Evolutionary conservation across 2,329 filamentous ascomycete genomes (phyloP), one percentile per base, ranked within the genome.

Genomic region (Aureobasidium vineae): DNA sequence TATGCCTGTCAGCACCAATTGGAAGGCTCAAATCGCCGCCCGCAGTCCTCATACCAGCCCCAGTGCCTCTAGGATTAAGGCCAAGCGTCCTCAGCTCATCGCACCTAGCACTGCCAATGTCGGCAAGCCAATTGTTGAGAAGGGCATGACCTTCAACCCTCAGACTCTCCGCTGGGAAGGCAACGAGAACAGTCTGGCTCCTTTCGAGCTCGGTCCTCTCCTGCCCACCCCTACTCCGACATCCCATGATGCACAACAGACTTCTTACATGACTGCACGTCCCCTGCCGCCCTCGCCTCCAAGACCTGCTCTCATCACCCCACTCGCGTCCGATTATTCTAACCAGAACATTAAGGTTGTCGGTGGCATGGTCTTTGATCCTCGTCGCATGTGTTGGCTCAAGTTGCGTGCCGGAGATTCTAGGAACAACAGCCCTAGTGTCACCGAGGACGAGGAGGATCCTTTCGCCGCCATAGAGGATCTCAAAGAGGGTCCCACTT

Each of bases 311-410:
- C 84, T 99, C 21, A 99, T 99, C 73, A 92, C 92, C 56, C 95
- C 97, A 70, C 91, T 97, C 60, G 70, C 73, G 49, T 71, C 71
- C 70, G 90, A 90, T 65, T 85, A 88, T 5, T 88, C 72, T 31
- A 75, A 89, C 68, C 91, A 94, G 73, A 93, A 92, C 69, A 90
- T 97, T 16, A 93, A 97, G 78, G 90, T 97, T 41, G 92, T 97
- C 67, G 91, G 92, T n/a, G 92, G 92, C 71, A 99, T 99, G 95
- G 90, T 98, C 11, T 99, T 98, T 76, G 95, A 99, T 75, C 95
- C 95, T 3, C 89, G 92, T 69, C 91, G 91, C 72, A 98, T 99
- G 94, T 96, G 92, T 76, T 99, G 95, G 95, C 84, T 98, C 66
- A 97, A 97, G 77, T 82, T 95, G 68, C 67, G 67, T 33, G 73